Evolutionary conservation across 1,139 yeast species (phyloP).

Genomic region (Williopsis jadinii): DNA sequence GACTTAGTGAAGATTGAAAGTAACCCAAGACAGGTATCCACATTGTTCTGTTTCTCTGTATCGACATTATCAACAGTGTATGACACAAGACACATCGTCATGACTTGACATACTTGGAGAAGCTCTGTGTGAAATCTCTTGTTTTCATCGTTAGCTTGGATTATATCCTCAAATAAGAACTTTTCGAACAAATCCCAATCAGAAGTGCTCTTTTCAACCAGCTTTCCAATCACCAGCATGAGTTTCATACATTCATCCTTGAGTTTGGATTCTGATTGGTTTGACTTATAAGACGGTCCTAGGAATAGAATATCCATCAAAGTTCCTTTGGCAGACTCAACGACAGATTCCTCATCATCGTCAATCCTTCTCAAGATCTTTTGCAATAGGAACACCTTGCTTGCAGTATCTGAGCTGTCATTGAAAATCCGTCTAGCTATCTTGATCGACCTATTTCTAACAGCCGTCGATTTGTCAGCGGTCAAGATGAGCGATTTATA

Average conservation of each 20-base stretch:
- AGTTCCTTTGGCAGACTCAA: slow-evolving; percentile 35
- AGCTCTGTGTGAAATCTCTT: slow-evolving; percentile 15
- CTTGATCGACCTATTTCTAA: slow-evolving; percentile 55
- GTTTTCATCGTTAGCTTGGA: slow-evolving; percentile 25
- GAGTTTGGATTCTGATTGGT: slow-evolving; percentile 7
- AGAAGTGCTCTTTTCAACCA: slow-evolving; percentile 31
- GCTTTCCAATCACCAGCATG: slow-evolving; percentile 31
- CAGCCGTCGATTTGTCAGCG: slow-evolving; percentile 55
- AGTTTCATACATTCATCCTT: slow-evolving; percentile 14
- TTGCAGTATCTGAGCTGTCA: slow-evolving; percentile 24
- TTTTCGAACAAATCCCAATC: slow-evolving; percentile 35
- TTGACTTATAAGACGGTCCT: slow-evolving; percentile 10
- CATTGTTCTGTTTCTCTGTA: slow-evolving; percentile 14
- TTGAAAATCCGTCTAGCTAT: slow-evolving; percentile 45
- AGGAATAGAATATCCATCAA: slow-evolving; percentile 42
- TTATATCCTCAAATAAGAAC: slow-evolving; percentile 36
- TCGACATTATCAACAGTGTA: slow-evolving; percentile 26
- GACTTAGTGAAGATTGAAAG: slow-evolving; percentile 47
- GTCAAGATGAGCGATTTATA: slow-evolving; percentile 31
- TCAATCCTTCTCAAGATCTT: slow-evolving; percentile 48
- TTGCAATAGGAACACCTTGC: slow-evolving; percentile 40
- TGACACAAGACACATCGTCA: slow-evolving; percentile 25
- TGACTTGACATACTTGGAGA: slow-evolving; percentile 15
- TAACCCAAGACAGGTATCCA: slow-evolving; percentile 37
- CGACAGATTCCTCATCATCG: slow-evolving; percentile 62